Percentiles rank a stretch among this genome's conserved stretches.
Evolutionary conservation across 2,329 filamentous ascomycete species (phyloP).

Genomic region (Elsinoe necatrix): DNA sequence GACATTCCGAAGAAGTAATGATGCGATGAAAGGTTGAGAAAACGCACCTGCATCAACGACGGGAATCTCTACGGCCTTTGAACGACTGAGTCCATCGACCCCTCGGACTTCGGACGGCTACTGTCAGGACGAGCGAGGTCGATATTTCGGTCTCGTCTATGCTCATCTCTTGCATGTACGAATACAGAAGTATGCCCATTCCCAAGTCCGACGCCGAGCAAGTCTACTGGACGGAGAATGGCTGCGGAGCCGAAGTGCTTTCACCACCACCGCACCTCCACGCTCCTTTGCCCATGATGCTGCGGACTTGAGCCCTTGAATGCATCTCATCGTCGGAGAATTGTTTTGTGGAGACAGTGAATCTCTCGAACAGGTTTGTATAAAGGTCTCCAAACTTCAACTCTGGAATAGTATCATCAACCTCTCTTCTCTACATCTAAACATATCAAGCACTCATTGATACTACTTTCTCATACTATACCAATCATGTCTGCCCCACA

Average conservation of each 20-base stretch:
- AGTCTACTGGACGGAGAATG: conserved; percentile 1
- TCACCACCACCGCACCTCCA: neutral
- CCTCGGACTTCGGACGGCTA: conserved; percentile 3
- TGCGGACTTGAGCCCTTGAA: conserved; percentile 4
- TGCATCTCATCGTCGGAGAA: neutral
- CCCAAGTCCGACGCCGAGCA: neutral
- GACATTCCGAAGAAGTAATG: neutral
- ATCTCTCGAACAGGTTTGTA: conserved; percentile 15
- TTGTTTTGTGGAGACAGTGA: conserved; percentile 10
- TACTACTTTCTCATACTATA: conserved; percentile 5
- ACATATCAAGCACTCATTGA: conserved; percentile 1
- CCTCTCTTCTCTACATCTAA: neutral
- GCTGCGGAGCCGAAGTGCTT: conserved; percentile 8
- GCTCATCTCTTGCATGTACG: neutral
- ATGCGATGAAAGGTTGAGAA: neutral
- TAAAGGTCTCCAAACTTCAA: conserved; percentile 6
- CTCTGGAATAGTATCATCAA: neutral
- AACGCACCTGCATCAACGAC: neutral
- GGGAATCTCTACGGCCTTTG: conserved; percentile 7
- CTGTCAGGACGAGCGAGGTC: neutral
- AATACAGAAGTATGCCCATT: neutral
- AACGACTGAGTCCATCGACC: conserved; percentile 3
- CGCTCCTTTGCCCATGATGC: neutral
- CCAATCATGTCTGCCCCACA: conserved; percentile 29
- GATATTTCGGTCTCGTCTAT: neutral